Evolutionary conservation across 2,329 filamentous ascomycete species (phyloP).

Genomic region (Dothidotthia symphoricarpi): DNA sequence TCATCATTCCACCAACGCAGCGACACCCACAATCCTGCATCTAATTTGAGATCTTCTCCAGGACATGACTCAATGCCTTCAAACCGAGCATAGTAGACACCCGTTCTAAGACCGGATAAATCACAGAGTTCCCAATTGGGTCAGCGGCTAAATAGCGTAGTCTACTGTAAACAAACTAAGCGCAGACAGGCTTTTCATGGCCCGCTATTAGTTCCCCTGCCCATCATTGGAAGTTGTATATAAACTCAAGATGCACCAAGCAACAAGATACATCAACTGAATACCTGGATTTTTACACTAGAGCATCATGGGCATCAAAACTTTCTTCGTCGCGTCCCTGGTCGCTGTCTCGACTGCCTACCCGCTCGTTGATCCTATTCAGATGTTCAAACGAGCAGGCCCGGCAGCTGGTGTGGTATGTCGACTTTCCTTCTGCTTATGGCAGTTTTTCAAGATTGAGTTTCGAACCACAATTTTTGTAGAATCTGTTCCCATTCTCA

Average conservation of each 20-base stretch:
- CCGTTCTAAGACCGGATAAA: no score
- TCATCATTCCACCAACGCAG: no score
- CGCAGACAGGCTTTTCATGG: neutral
- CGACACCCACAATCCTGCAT: no score
- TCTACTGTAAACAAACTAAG: no score
- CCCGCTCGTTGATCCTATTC: conserved; percentile 26
- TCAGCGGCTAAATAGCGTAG: neutral
- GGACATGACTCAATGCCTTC: no score
- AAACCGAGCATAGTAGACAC: no score
- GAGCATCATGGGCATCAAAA: conserved; percentile 24
- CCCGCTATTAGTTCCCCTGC: neutral
- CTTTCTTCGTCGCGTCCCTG: conserved; percentile 22
- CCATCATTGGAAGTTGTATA: no score
- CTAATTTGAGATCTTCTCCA: no score
- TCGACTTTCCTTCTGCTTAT: neutral
- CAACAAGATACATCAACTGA: no score
- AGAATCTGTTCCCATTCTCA: no score
- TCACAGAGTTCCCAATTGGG: neutral
- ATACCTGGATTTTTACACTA: neutral
- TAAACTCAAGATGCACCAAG: no score
- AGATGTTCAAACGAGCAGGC: conserved; percentile 28
- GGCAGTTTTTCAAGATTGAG: no score
- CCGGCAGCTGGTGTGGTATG: conserved; percentile 26
- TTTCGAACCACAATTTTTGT: neutral
- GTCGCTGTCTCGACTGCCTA: conserved; percentile 19